Conservation (phyloP, 257 asterid species). For the Solanum virginianum region DNA sequence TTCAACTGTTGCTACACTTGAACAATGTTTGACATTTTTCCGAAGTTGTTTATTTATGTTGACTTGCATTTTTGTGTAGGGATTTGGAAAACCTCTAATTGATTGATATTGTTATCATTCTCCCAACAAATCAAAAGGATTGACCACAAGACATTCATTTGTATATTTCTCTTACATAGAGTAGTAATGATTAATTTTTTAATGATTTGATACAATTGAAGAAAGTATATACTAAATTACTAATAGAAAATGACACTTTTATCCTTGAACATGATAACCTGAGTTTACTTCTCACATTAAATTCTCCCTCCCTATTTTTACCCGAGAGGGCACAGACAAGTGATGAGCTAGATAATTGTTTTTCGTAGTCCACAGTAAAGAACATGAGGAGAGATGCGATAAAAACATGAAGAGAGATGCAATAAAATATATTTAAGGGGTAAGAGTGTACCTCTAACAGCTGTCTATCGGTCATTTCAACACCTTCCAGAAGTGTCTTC, state of each 20-base stretch:
- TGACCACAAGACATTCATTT: neutral
- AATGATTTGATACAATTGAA: neutral
- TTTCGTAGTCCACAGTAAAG: neutral
- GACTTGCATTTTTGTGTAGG: neutral
- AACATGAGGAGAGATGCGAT: neutral
- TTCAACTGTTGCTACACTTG: neutral
- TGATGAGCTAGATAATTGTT: neutral
- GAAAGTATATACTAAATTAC: too few relatives aligned
- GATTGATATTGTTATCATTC: neutral
- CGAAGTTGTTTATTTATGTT: neutral
- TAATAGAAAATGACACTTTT: neutral
- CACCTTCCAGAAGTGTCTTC: slow-evolving; percentile 83
- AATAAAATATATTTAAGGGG: neutral
- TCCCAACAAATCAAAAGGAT: neutral
- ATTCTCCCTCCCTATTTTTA: neutral
- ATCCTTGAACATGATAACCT: neutral
- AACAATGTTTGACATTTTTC: neutral
- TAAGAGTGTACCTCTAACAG: slow-evolving; percentile 51
- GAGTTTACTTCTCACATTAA: neutral
- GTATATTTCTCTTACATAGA: neutral
- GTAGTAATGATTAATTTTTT: neutral
- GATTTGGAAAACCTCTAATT: neutral
- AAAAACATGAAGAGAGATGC: neutral
- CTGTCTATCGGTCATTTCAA: slow-evolving; percentile 96
- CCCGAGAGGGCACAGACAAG: neutral